Base-by-base conservation (phyloP, 371 early-diverging fungal species). In the Mucor lusitanicus region DNA sequence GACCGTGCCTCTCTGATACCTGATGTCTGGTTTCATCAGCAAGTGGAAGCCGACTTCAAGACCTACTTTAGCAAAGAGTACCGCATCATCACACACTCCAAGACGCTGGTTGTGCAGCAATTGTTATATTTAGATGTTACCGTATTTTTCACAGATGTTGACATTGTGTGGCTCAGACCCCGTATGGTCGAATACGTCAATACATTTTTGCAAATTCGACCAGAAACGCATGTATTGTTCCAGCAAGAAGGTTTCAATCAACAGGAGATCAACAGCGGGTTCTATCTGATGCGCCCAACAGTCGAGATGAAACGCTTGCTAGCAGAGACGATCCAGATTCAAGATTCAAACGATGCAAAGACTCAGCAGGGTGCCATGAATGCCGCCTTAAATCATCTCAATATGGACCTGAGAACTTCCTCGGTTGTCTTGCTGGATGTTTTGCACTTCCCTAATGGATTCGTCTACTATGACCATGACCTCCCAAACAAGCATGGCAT, bases 331-430 rank as follows among this genome's bases (percentile, higher is more conserved):
- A 74, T 82, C 44, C 46, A 63, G 33, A 70, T 82, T 23, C 80
- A 80, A 60, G 79, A 80, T 61, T 63, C 68, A 0, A 63, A 59
- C 13, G 67, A 77, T 37, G 68, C 37, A 2, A 59, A 65, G 62
- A 80, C 83, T 6, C 80, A 82, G 44, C 80, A 82, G 61, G 77
- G 72, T 8, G 80, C 83, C 0, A 71, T 82, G 74, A 82, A 80
- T 60, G 40, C 59, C 5, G 83, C 78, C 6, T 63, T 82, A 11
- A 40, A 69, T 32, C 62, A 64, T 12, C 40, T 82, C 1, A 53
- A 72, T 37, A 56, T 75, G 60, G 79, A 82, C 60, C 55, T 80
- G 12, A 62, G 80, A 40, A 68, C 77, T 0, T 55, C 74, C 2
- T 54, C 64, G 11, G 70, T 82, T 5, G 75, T 74, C 9, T 57